phyloP scores from a whole-genome alignment of 2,329 filamentous ascomycete genomes.

The Dactylellina haptotyla region DNA sequence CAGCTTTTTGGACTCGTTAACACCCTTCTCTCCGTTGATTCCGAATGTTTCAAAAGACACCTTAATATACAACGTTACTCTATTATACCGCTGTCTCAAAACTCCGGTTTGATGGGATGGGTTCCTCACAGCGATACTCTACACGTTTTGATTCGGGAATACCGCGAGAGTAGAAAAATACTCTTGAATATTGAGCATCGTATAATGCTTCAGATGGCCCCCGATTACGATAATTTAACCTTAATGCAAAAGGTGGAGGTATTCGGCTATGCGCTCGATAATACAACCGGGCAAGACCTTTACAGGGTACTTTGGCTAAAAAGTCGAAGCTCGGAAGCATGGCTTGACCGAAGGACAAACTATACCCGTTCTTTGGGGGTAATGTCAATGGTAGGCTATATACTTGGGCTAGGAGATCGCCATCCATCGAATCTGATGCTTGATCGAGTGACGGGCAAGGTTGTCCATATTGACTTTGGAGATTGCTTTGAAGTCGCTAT shows the following conservation, averaged over 20 bases:
- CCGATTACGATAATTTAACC: conserved; percentile 97
- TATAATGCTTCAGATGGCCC: conserved; percentile 99
- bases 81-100: conserved; percentile 95
- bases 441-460: conserved; percentile 93
- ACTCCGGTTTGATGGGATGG: conserved; percentile 94
- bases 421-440: conserved; percentile 99
- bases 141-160: conserved; percentile 95
- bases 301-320: conserved; percentile 99
- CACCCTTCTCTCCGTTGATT: conserved; percentile 90
- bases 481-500: conserved; percentile 99
- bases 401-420: conserved; percentile 92
- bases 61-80: conserved; percentile 95
- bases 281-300: conserved; percentile 97
- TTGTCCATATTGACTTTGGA: conserved; percentile 98
- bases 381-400: conserved; percentile 99
- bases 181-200: conserved; percentile 98
- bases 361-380: conserved; percentile 97
- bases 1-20: conserved; percentile 98
- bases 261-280: conserved; percentile 98
- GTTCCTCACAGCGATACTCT: conserved; percentile 97
- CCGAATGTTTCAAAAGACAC: conserved; percentile 96
- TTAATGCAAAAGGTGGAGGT: conserved; percentile 99
- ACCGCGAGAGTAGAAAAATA: conserved; percentile 96
- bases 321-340: conserved; percentile 96
- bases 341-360: conserved; percentile 97